Evolutionary conservation across 768 basidiomycete genomes (phyloP), one percentile per base, ranked within the genome.

Genomic region (Tylopilus sp.): DNA sequence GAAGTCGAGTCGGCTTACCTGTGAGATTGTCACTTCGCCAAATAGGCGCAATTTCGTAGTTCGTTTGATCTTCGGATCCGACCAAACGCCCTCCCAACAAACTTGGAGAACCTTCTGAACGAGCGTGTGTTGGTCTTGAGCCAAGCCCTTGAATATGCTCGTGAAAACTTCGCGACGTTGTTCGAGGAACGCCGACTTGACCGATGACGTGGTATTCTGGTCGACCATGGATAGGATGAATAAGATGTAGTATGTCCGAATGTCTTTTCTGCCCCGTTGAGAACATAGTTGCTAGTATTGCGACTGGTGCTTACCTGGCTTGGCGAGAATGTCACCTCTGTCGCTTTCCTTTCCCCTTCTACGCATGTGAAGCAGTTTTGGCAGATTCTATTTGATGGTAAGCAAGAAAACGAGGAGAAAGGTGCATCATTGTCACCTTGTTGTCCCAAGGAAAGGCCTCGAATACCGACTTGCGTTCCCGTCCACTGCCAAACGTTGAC

Each of bases 381-480:
- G 77, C 3, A 90, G 70, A 22, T 77, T 77, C 88, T 91, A 47
- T 5, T 30, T 4, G 1, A 7, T 33, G 26, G 42, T 46, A 23
- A 53, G 48, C 50, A 21, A 48, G 54, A 23, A 13, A 42, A 44
- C 11, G 18, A 22, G 0, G 17, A 18, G 25, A 28, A 3, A 38
- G 9, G 51, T 11, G 25, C 11, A 20, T 30, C 11, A 7, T 1
- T 69, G 2, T 47, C 44, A 84, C 90, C 75, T 90, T 91, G 26
- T 77, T 74, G 51, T 88, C 88, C 90, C 90, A 92, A 6, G 81
- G 79, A 67, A 92, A 89, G 0, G 74, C 74, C 48, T 91, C 89
- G 23, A 85, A 66, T 2, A 88, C 73, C 0, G 72, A 60, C 55
- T 79, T 85, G 45, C 79, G 75, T 55, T 91, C 87, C 21, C 76